A percentile compares a stretch with the other conserved stretches of the same genome.
phyloP scores from a whole-genome alignment of 441 rosid species.

The Oxalis stricta region DNA sequence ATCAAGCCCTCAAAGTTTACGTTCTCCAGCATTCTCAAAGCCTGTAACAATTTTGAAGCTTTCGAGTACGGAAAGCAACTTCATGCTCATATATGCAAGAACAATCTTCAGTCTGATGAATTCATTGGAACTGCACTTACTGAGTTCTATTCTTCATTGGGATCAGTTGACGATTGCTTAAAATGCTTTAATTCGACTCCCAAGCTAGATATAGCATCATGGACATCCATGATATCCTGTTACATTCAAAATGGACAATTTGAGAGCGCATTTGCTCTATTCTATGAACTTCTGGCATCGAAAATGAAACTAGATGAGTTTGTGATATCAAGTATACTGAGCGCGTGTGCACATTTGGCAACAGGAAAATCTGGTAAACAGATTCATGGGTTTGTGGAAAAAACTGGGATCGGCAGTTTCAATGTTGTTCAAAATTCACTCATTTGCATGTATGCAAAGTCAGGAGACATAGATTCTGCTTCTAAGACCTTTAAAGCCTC shows the following conservation, averaged over 20 bases:
- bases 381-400: slow-evolving; percentile 29
- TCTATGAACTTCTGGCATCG: slow-evolving; percentile 25
- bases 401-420: slow-evolving; percentile 28
- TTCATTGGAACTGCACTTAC: slow-evolving; percentile 34
- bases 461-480: slow-evolving; percentile 29
- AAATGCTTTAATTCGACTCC: slow-evolving; percentile 32
- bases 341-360: slow-evolving; percentile 40
- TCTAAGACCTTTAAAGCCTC: slow-evolving; percentile 18
- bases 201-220: slow-evolving; percentile 30
- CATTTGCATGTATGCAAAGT: slow-evolving; percentile 41
- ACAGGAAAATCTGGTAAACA: slow-evolving; percentile 30
- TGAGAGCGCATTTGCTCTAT: slow-evolving; percentile 26
- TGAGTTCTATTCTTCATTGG: slow-evolving; percentile 33
- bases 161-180: slow-evolving; percentile 27
- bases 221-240: slow-evolving; percentile 42
- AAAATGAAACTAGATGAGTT: slow-evolving; percentile 34
- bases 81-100: slow-evolving; percentile 32
- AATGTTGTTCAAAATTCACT: slow-evolving; percentile 30
- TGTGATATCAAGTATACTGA: slow-evolving; percentile 28
- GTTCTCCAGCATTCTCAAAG: slow-evolving; percentile 35
- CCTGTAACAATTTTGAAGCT: slow-evolving; percentile 21
- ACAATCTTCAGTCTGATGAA: slow-evolving; percentile 36
- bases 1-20: slow-evolving; percentile 34
- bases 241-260: slow-evolving; percentile 28
- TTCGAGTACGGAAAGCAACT: slow-evolving; percentile 37